Evolutionary conservation across 2,329 filamentous ascomycete species (phyloP).

Genomic region (Amauroascus verrucosus): DNA sequence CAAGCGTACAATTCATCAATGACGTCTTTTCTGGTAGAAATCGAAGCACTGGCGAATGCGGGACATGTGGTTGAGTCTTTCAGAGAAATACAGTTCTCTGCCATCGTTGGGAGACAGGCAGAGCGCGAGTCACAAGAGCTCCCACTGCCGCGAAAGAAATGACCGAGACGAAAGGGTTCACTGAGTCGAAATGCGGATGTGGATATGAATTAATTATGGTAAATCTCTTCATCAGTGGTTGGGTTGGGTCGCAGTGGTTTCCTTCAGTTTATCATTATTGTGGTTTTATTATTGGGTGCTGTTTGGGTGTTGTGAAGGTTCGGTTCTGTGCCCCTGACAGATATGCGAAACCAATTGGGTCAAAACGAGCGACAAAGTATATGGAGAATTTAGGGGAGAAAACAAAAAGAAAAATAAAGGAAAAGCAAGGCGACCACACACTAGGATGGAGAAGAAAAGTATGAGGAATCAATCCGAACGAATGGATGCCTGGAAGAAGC

Average conservation of each 20-base stretch:
- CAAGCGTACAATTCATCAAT: slow-evolving; percentile 54
- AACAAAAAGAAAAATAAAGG: slow-evolving; percentile 15
- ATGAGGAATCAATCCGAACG: slow-evolving; percentile 3
- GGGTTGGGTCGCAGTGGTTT: background rate
- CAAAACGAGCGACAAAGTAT: slow-evolving; percentile 12
- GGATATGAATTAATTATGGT: background rate
- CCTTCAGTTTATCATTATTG: background rate
- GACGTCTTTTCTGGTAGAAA: slow-evolving; percentile 53
- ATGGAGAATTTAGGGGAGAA: slow-evolving; percentile 14
- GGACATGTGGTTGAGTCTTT: slow-evolving; percentile 59
- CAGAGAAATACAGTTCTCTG: slow-evolving; percentile 53
- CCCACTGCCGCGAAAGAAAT: background rate
- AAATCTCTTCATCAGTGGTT: background rate
- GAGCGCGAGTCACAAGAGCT: background rate
- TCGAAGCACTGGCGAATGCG: slow-evolving; percentile 60
- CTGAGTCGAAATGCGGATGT: slow-evolving; percentile 1
- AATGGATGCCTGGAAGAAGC: background rate
- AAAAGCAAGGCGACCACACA: slow-evolving; percentile 6
- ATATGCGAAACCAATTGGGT: background rate
- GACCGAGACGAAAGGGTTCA: background rate
- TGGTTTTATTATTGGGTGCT: background rate
- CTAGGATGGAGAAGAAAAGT: background rate
- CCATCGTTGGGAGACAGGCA: slow-evolving; percentile 22
- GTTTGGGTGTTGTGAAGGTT: background rate
- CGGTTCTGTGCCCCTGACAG: slow-evolving; percentile 10